phyloP scores from a whole-genome alignment of 192 early-diverging fungal genomes.

The Linnemannia zychae region DNA sequence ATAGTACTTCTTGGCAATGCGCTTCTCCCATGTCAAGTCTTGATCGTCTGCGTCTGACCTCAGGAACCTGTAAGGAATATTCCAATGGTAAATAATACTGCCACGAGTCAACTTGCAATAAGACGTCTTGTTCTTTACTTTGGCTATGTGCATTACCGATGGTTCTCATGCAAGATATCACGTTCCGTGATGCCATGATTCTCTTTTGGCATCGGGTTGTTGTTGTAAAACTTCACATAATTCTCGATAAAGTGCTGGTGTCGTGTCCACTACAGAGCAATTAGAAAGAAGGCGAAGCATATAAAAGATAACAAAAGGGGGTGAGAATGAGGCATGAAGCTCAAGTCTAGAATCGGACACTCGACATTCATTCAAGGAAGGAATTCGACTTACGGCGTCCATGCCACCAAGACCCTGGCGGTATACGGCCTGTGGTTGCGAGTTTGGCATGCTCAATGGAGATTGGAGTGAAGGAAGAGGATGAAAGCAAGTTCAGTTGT shows the following conservation, averaged over 20 bases:
- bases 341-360: not conserved
- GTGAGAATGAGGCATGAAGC: not conserved
- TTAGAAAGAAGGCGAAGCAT: not conserved
- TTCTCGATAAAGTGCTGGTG: slow-evolving; percentile 74
- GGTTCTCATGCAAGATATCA: slow-evolving; percentile 80
- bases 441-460: not conserved
- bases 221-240: slow-evolving; percentile 65
- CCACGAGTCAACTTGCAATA: not conserved
- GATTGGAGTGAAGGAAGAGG: not conserved
- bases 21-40: slow-evolving; percentile 73
- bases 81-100: not conserved
- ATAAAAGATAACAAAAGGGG: not conserved
- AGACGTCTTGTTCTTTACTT: not conserved
- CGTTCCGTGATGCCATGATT: slow-evolving; percentile 65
- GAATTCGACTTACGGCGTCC: slow-evolving; percentile 58
- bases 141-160: slow-evolving; percentile 61
- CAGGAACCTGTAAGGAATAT: slow-evolving; percentile 66
- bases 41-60: slow-evolving; percentile 64
- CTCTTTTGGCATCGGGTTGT: not conserved
- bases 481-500: not conserved
- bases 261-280: slow-evolving; percentile 56
- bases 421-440: slow-evolving; percentile 26
- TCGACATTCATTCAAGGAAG: not conserved
- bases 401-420: slow-evolving; percentile 59
- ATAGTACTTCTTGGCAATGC: slow-evolving; percentile 89